Evolutionary conservation across 106 monocot species (phyloP), one percentile per base, ranked within the genome.

Genomic region (Dactylorhiza incarnata): DNA sequence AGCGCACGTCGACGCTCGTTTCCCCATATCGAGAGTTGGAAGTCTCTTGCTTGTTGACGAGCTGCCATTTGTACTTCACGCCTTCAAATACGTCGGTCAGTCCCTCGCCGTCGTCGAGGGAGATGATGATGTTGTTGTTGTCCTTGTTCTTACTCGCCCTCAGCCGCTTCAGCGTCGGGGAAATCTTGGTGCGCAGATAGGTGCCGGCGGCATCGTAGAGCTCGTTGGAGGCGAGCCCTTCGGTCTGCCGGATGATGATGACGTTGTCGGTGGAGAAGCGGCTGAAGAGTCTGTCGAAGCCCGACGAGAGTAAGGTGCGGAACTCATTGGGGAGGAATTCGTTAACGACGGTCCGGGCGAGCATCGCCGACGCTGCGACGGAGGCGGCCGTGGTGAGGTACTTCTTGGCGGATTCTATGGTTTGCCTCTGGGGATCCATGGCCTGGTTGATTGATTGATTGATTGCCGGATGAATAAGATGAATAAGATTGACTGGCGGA

Each of bases 161-260:
- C 5, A 86, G 45, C 6, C 82, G 48, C 24, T 69, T 58, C 37
- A 74, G 71, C 5, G 54, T 37, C 17, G 23, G 51, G 0, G 77
- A 74, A 25, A 75, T n/a, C 61, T 48, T 83, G 51, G 77, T 14
- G 55, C 61, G 49, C 52, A 86, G n/a, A 54, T 86, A 86, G 50
- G 47, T 47, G 46, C 23, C 45, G 1, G 74, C 77, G 15, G 83
- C 80, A 0, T 49, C n/a, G 66, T 63, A 86, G 20, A 86, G 51
- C 23, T 72, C 12, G 73, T 83, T 86, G 68, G 56, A 13, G 4
- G 5, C 8, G 26, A 15, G 54, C 14, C 65, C 66, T 9, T 86
- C 75, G n/a, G 13, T 9, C 47, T 81, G 77, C 11, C 53, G 51
- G 70, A 86, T 66, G 77, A 78, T 26, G 43, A 86, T 26, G 74